Conservation (phyloP, 2,329 filamentous ascomycete genomes). For the Ascochyta lentis region DNA sequence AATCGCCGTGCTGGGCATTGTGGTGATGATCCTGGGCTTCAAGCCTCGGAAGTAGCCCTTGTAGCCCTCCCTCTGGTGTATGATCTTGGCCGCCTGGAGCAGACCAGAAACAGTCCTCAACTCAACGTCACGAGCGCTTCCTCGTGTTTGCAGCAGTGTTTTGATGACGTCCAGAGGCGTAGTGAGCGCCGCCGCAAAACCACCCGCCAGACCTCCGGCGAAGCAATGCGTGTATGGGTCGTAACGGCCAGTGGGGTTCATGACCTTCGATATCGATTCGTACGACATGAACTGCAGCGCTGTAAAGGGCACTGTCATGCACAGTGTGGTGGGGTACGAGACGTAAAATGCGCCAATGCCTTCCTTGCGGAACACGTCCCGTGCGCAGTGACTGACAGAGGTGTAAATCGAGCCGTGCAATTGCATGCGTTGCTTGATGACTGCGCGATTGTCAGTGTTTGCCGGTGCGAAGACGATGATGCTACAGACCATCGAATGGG, state of each 20-base stretch:
- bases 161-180: constrained; percentile 99
- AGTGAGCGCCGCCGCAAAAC: constrained; percentile 89
- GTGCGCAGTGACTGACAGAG: constrained; percentile 85
- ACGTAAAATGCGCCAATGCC: constrained; percentile 94
- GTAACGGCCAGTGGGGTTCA: constrained; percentile 87
- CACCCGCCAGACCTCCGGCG: constrained; percentile 90
- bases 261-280: constrained; percentile 90
- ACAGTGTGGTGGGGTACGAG: constrained; percentile 95
- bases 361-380: constrained; percentile 84
- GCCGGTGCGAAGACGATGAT: not conserved
- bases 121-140: constrained; percentile 79
- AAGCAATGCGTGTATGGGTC: constrained; percentile 93
- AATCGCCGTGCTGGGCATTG: constrained; percentile 99
- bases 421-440: constrained; percentile 99
- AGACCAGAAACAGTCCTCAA: constrained; percentile 86
- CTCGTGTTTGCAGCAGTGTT: constrained; percentile 93
- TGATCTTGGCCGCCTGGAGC: constrained; percentile 76
- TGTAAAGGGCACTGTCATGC: constrained; percentile 98
- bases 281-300: constrained; percentile 97
- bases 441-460: constrained; percentile 56
- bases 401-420: constrained; percentile 94
- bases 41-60: constrained; percentile 92
- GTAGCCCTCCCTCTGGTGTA: constrained; percentile 83
- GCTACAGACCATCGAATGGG: constrained; percentile 85
- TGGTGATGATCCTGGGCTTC: constrained; percentile 88